Evolutionary conservation across 2,329 filamentous ascomycete species (phyloP), one percentile per base, ranked within the genome.

Genomic region (Penicillium sp.): DNA sequence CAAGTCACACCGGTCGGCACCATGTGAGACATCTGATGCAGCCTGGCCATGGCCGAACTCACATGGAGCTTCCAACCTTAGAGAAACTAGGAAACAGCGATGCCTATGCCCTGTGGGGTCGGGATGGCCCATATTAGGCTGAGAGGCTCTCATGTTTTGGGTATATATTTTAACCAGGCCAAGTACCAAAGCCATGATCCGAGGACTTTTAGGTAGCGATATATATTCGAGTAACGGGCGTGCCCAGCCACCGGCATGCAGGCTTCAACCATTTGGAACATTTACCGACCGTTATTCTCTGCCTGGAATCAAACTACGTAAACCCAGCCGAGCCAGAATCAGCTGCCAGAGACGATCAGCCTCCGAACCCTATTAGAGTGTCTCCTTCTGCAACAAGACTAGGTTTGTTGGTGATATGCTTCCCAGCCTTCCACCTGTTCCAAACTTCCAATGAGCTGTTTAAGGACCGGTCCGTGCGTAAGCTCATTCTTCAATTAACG

Each of bases 11-110:
- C 58, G 50, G 53, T 55, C 31, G 42, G 50, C 54, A 60, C 65
- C 63, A 68, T 68, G 67, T 72, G 69, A 72, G 70, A 72, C 67
- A 67, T 67, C 62, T 61, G 60, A 69, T 67, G 65, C 66, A 67
- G n/a, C n/a, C n/a, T n/a, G 62, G 61, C 62, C 54, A 61, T 59
- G 57, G 45, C 37, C 39, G 25, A 61, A 55, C 54, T 42, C 45
- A 31, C 42, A 28, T 28, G 42, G 12, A 42, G 56, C 35, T 37
- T 42, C 28, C 6, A 6, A 31, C 25, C 25, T 25, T 25, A 5
- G 6, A 31, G 28, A 5, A 8, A 31, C 28, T 31, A 5, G 6
- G 28, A 31, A 31, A 31, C 28, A 31, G 6, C 28, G 5, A 2
- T 31, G 5, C 28, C 6, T 31, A 5, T 1, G 28, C 6, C 28